Evolutionary conservation across 73 alveolate species (phyloP).

Genomic region (Paramecium sexaurelia): DNA sequence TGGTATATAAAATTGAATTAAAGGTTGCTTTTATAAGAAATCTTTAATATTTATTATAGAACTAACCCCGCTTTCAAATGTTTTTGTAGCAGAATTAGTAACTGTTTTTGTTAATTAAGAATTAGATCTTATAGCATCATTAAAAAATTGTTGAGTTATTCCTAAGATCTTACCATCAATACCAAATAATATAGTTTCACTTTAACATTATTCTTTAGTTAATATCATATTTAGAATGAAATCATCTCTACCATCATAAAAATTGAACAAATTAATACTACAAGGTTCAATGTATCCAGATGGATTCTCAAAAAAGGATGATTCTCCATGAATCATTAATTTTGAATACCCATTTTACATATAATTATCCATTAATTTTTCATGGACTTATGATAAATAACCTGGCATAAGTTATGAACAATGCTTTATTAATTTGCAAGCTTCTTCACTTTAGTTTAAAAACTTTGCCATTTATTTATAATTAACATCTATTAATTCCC

Average conservation of each 20-base stretch:
- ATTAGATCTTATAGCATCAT: background rate
- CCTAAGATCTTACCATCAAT: constrained; percentile 37
- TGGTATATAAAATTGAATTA: background rate
- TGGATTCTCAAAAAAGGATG: background rate
- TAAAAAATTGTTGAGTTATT: background rate
- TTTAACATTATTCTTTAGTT: background rate
- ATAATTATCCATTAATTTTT: constrained; percentile 23
- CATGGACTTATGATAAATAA: constrained; percentile 6
- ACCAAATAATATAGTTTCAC: constrained; percentile 6
- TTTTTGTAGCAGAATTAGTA: background rate
- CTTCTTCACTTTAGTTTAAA: background rate
- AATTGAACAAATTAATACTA: background rate
- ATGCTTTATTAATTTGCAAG: background rate
- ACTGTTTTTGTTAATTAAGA: background rate
- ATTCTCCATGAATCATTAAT: constrained; percentile 50
- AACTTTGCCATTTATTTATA: background rate
- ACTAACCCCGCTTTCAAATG: background rate
- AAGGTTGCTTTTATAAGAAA: background rate
- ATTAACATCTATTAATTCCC: background rate
- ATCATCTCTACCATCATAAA: background rate
- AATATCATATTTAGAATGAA: constrained; percentile 4
- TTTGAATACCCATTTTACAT: constrained; percentile 30
- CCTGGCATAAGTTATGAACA: background rate
- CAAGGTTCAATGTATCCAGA: background rate
- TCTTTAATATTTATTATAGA: background rate